Evolutionary conservation across 305 asterid genomes (phyloP).

Genomic region (Solanum hybrid): DNA sequence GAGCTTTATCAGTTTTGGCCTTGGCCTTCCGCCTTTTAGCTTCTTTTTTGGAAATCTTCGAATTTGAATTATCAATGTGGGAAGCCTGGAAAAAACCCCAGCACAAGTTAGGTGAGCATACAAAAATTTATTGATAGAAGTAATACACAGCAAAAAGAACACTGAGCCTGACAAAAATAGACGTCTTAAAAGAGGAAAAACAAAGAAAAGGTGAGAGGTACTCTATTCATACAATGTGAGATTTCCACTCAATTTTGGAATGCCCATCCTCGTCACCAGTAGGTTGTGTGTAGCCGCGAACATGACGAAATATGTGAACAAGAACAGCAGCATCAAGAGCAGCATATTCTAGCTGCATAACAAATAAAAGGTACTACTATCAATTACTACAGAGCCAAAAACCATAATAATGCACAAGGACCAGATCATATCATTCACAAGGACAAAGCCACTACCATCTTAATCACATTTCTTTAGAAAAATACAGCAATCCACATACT

Average conservation of each 20-base stretch:
- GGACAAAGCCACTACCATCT: not conserved
- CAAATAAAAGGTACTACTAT: not conserved
- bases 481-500: not conserved
- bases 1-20: conserved; percentile 5
- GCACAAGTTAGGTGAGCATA: not conserved
- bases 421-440: not conserved
- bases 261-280: conserved; percentile 28
- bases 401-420: not conserved
- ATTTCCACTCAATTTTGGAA: conserved; percentile 70
- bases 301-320: conserved; percentile 73
- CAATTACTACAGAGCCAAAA: not conserved
- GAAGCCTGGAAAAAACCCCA: conserved; percentile 37
- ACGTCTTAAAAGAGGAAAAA: not conserved
- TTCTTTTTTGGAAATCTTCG: conserved; percentile 25
- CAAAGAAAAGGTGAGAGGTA: not conserved
- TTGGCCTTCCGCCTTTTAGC: conserved; percentile 7
- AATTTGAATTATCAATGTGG: conserved; percentile 39
- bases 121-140: not conserved
- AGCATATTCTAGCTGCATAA: conserved; percentile 84
- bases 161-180: not conserved
- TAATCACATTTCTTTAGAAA: not conserved
- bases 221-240: conserved; percentile 54
- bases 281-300: conserved; percentile 40
- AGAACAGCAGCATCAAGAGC: conserved; percentile 98
- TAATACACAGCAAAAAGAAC: not conserved